These are phyloP conservation scores for Phaeotremella fagi DNA, from an alignment of 768 basidiomycete genomes.

Conservation along the genomic window DNA sequence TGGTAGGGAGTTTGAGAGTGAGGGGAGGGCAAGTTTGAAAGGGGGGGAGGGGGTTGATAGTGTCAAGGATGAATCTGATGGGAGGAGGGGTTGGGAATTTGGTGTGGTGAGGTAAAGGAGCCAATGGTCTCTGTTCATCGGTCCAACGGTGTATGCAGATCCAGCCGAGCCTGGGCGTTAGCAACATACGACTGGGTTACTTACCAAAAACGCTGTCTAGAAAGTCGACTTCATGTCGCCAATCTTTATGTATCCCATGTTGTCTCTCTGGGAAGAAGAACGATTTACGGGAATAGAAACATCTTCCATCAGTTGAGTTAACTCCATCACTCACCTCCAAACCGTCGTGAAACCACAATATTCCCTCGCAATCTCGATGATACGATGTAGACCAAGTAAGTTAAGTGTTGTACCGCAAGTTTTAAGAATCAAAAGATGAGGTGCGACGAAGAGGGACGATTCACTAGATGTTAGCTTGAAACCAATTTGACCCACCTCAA, in stretches of 20 bases:
- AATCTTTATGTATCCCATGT: constrained; percentile 82
- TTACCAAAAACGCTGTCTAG: constrained; percentile 82
- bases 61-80: constrained; percentile 17
- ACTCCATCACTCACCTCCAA: constrained; percentile 54
- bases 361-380: constrained; percentile 77
- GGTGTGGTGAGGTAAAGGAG: constrained; percentile 83
- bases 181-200: constrained; percentile 3
- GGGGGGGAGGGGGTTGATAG: constrained; percentile 22
- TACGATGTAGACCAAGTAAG: constrained; percentile 86
- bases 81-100: constrained; percentile 47
- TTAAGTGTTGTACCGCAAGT: constrained; percentile 99
- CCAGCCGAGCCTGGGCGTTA: constrained; percentile 51
- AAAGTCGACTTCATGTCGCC: constrained; percentile 87
- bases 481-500: constrained; percentile 64
- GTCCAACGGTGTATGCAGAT: constrained; percentile 92
- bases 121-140: constrained; percentile 99
- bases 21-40: constrained; percentile 3
- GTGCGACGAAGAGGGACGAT: constrained; percentile 90
- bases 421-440: constrained; percentile 94
- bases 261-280: constrained; percentile 99
- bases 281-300: constrained; percentile 96
- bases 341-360: constrained; percentile 56
- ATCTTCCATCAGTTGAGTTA: constrained; percentile 43
- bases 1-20: constrained; percentile 14
- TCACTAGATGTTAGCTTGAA: constrained; percentile 58